Conservation (phyloP, 305 asterid species). For the Solanum hybrid region DNA sequence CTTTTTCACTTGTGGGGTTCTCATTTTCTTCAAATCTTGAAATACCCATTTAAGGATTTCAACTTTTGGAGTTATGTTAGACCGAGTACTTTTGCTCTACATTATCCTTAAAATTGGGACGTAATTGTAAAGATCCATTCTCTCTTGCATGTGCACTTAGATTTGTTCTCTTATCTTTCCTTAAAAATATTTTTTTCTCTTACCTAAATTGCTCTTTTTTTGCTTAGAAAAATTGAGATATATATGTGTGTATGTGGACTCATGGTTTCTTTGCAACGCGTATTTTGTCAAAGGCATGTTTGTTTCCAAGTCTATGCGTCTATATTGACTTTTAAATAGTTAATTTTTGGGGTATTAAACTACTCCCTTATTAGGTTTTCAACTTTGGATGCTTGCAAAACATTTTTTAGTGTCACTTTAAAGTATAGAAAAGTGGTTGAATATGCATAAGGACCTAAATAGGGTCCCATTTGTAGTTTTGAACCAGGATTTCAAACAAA, state of each 20-base stretch:
- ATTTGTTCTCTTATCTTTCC: background rate
- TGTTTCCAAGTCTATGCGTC: background rate
- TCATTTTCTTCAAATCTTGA: constrained; percentile 1
- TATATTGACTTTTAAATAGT: background rate
- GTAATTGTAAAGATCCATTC: background rate
- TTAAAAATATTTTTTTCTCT: background rate
- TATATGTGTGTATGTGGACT: background rate
- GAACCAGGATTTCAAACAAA: constrained; percentile 18
- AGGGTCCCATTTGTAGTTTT: constrained; percentile 22
- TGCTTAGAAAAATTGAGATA: background rate
- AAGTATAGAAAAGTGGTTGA: constrained; percentile 6
- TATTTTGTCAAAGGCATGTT: background rate
- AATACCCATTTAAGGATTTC: background rate
- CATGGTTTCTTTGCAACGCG: background rate
- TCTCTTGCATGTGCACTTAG: background rate
- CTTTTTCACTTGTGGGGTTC: constrained; percentile 1
- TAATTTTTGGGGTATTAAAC: background rate
- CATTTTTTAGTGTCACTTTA: constrained; percentile 1
- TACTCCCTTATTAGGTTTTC: constrained; percentile 3
- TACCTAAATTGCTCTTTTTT: background rate
- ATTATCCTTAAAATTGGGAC: background rate
- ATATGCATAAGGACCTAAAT: constrained; percentile 13
- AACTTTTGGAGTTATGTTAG: background rate
- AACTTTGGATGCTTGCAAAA: constrained; percentile 19
- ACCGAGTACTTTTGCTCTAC: background rate